Base-by-base conservation (phyloP, 352 stramenopile species). In the Pythium oligandrum region DNA sequence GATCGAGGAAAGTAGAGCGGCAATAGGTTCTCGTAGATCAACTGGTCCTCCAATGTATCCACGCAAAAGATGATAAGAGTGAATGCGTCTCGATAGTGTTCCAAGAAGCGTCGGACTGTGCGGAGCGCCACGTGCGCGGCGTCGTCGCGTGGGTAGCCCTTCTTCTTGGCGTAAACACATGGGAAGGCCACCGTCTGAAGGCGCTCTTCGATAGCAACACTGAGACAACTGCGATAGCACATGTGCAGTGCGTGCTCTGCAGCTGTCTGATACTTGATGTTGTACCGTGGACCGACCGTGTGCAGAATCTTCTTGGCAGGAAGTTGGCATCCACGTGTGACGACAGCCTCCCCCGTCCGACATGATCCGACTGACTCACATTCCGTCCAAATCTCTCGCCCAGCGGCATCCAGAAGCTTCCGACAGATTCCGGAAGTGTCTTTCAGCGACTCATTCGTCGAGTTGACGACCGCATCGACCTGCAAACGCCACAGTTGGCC, bases 281-380 rank as follows among this genome's bases (percentile, higher is more conserved):
- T 72, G 69, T 95, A 96, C n/a, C 81, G 69, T 6, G 88, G 88
- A 12, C 77, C 83, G 47, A 95, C 88, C 5, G 86, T 95, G 64
- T 96, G 88, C 50, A 96, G 72, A 37, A 90, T 71, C 53, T 70
- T 67, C 33, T 57, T 63, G 40, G 86, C 82, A 1, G 73, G 75
- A 17, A 96, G 59, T 6, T 63, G 59, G 49, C 83, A 96, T 6
- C 83, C 88, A 30, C 78, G 71, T 8, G 88, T 96, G 44, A 91
- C 59, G n/a, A 91, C 75, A 8, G 86, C 74, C 36, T 96, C 83
- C 33, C 85, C 88, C 6, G 86, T 95, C 54, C 83, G 81, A 51
- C 88, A 96, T 2, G 48, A 49, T 6, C 69, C 78, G 1, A 52
- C 77, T 0, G 79, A 66, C 7, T 69, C 64, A 58, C 83, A 94